Evolutionary conservation across 257 asterid genomes (phyloP).

Genomic region (Scutellaria baicalensis): DNA sequence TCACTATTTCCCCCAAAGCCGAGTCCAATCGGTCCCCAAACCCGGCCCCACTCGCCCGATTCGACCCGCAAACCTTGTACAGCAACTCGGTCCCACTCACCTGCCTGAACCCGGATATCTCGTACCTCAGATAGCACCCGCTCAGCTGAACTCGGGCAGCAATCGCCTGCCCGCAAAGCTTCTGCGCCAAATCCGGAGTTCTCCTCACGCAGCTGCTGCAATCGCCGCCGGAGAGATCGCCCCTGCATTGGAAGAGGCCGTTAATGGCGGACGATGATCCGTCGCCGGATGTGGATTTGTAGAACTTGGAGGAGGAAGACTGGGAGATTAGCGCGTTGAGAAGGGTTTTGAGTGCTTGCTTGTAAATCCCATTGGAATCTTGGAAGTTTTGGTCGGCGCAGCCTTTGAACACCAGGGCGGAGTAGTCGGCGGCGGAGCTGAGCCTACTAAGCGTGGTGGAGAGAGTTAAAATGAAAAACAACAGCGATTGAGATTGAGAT

Average conservation of each 20-base stretch:
- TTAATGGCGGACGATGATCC: constrained; percentile 35
- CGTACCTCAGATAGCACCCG: constrained; percentile 79
- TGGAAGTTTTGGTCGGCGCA: constrained; percentile 70
- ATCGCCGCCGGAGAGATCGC: constrained; percentile 54
- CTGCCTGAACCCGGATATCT: constrained; percentile 49
- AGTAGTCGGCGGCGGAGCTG: constrained; percentile 28
- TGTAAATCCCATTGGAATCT: constrained; percentile 26
- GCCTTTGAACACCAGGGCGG: constrained; percentile 68
- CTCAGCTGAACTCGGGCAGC: constrained; percentile 70
- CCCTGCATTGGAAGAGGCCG: constrained; percentile 83
- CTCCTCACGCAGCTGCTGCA: constrained; percentile 49
- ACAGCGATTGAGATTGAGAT: constrained; percentile 3
- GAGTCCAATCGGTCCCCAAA: constrained; percentile 51
- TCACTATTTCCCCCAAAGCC: constrained; percentile 60
- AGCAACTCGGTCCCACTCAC: constrained; percentile 52
- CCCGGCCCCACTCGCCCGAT: constrained; percentile 62
- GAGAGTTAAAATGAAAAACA: constrained; percentile 7
- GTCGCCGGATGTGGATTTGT: constrained; percentile 45
- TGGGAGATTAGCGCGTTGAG: constrained; percentile 41
- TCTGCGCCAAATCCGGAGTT: constrained; percentile 31
- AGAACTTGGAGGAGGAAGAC: constrained; percentile 57
- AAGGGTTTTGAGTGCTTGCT: constrained; percentile 36
- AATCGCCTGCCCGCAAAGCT: constrained; percentile 50
- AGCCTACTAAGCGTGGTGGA: background rate
- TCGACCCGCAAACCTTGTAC: constrained; percentile 66